Evolutionary conservation across 2,329 filamentous ascomycete species (phyloP).

Genomic region (Ophiostoma ips): DNA sequence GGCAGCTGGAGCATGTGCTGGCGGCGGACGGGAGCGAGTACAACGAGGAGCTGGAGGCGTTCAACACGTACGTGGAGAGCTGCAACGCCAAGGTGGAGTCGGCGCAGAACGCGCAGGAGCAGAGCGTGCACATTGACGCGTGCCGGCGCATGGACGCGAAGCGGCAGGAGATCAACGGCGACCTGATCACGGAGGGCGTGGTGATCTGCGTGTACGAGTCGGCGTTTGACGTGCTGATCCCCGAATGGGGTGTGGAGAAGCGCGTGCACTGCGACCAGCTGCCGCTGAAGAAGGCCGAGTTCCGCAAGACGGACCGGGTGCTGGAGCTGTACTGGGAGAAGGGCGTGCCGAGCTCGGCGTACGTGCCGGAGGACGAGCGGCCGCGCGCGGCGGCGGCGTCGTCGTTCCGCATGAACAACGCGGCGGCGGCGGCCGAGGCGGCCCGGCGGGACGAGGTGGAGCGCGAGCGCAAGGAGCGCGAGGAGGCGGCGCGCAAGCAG

Average conservation of each 20-base stretch:
- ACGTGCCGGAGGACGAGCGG: constrained; percentile 91
- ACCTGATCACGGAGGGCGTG: constrained; percentile 89
- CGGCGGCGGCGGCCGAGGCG: constrained; percentile 54
- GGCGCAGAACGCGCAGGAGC: constrained; percentile 91
- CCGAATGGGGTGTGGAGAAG: constrained; percentile 98
- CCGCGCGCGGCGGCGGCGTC: constrained; percentile 55
- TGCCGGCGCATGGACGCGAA: constrained; percentile 93
- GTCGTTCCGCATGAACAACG: constrained; percentile 60
- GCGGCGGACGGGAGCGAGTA: constrained; percentile 75
- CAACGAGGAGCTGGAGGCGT: constrained; percentile 71
- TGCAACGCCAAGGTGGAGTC: constrained; percentile 99
- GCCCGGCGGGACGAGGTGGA: constrained; percentile 72
- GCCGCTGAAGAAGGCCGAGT: constrained; percentile 97
- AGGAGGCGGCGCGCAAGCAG: constrained; percentile 83
- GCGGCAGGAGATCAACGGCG: constrained; percentile 71
- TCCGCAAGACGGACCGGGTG: constrained; percentile 87
- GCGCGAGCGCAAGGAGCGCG: constrained; percentile 68
- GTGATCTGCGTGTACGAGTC: constrained; percentile 97
- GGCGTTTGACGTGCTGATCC: constrained; percentile 94
- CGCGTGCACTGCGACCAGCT: constrained; percentile 97
- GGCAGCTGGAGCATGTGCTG: constrained; percentile 77
- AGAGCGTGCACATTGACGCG: constrained; percentile 96
- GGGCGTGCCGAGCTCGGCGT: constrained; percentile 89
- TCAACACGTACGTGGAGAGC: constrained; percentile 84
- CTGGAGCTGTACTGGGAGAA: constrained; percentile 99